phyloP scores from a whole-genome alignment of 208 protist species.

The Kentomonas sorsogonicus region DNA sequence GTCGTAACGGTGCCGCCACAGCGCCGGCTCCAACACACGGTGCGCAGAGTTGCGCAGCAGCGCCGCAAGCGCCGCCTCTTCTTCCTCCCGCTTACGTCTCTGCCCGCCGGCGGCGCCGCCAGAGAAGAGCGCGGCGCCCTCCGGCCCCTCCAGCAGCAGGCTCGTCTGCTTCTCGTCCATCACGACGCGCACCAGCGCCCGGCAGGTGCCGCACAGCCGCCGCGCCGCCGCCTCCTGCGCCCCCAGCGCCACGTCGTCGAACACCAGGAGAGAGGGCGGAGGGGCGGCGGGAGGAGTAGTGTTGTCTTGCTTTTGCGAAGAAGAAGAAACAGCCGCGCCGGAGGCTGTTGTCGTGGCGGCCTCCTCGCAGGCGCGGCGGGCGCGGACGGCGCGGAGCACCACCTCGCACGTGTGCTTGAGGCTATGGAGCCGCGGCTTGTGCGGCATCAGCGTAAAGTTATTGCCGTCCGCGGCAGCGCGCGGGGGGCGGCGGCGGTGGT shows the following conservation, averaged over 20 bases:
- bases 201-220: constrained; percentile 38
- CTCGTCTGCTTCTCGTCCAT: constrained; percentile 74
- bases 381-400: constrained; percentile 32
- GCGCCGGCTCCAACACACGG: constrained; percentile 68
- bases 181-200: constrained; percentile 63
- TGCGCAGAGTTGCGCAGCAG: constrained; percentile 63
- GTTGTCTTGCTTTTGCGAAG: too few relatives aligned
- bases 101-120: constrained; percentile 23
- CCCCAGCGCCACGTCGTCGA: constrained; percentile 30
- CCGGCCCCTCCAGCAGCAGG: constrained; percentile 47
- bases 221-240: constrained; percentile 46
- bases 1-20: constrained; percentile 15
- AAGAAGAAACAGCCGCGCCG: too few relatives aligned
- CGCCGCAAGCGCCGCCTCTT: constrained; percentile 2
- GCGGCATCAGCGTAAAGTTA: constrained; percentile 48
- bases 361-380: neutral
- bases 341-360: too few relatives aligned
- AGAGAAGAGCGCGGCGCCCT: constrained; percentile 58
- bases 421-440: constrained; percentile 74
- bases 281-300: too few relatives aligned
- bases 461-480: constrained; percentile 1
- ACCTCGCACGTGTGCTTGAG: constrained; percentile 57
- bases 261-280: too few relatives aligned
- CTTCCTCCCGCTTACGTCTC: constrained; percentile 1
- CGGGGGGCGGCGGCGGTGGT: neutral